Conservation (phyloP, 2,329 filamentous ascomycete genomes). For the Fusarium neocosmosporiellum region DNA sequence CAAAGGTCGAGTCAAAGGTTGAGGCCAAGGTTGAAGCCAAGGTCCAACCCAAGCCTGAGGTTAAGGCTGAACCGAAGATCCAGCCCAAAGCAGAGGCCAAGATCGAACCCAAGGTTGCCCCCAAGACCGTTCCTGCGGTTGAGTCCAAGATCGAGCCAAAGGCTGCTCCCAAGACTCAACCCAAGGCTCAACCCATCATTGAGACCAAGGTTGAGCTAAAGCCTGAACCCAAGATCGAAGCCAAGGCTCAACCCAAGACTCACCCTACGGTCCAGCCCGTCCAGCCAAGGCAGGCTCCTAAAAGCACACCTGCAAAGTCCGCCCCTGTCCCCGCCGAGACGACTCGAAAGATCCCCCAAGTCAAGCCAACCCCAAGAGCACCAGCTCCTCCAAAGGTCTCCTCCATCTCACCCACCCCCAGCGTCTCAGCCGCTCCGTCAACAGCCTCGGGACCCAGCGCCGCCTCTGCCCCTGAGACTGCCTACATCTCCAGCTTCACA, state of each 20-base stretch:
- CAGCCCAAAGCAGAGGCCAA: neutral
- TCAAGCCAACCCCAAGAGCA: neutral
- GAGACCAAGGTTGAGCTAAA: neutral
- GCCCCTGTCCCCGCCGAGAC: neutral
- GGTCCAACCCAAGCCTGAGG: neutral
- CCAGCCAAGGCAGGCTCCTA: neutral
- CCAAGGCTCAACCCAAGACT: neutral
- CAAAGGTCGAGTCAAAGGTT: neutral
- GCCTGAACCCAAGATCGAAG: neutral
- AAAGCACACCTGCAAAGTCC: neutral
- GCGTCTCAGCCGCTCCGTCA: neutral
- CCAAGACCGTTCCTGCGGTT: neutral
- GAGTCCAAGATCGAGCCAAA: neutral
- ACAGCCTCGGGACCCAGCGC: neutral
- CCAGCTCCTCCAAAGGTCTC: neutral
- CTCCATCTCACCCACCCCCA: neutral
- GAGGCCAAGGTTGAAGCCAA: neutral
- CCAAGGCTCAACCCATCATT: neutral
- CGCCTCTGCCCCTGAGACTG: neutral
- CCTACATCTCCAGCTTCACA: neutral
- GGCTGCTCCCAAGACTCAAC: neutral
- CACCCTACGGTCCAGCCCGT: neutral
- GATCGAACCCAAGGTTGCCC: neutral
- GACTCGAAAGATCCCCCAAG: neutral
- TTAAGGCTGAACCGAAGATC: neutral